Evolutionary conservation across 169 alveolate species (phyloP).

Genomic region (Hepatocystis sp.): DNA sequence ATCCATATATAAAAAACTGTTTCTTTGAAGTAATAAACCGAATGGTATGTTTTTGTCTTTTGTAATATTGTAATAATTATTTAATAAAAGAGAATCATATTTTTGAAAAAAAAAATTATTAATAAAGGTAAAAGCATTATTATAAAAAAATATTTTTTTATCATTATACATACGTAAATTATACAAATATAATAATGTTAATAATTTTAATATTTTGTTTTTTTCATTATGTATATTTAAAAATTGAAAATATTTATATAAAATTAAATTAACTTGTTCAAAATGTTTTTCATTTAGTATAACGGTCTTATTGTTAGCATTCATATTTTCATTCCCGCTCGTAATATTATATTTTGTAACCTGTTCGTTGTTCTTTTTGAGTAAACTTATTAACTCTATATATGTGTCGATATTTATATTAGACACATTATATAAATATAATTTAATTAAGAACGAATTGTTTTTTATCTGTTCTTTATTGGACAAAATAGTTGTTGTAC

Average conservation of each 20-base stretch:
- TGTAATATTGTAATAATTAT: constrained; percentile 1
- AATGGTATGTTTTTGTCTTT: not conserved
- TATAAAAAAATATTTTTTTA: constrained; percentile 22
- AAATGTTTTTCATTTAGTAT: constrained; percentile 30
- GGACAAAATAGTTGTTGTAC: constrained; percentile 2
- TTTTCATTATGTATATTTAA: constrained; percentile 20
- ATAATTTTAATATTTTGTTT: constrained; percentile 22
- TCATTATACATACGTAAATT: constrained; percentile 56
- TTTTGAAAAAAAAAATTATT: constrained; percentile 27
- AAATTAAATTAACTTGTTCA: constrained; percentile 14
- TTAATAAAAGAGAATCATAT: not conserved
- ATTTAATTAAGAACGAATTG: constrained; percentile 32
- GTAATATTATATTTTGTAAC: no score
- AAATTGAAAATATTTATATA: constrained; percentile 67
- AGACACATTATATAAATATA: constrained; percentile 42
- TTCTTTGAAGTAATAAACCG: not conserved
- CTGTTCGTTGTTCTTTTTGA: constrained; percentile 1
- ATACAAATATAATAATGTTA: constrained; percentile 19
- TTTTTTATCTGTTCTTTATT: constrained; percentile 2
- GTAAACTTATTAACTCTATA: constrained; percentile 11
- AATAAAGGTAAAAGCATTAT: constrained; percentile 32
- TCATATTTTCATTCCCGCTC: not conserved
- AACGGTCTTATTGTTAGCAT: not conserved
- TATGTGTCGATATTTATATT: constrained; percentile 53
- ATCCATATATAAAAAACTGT: constrained; percentile 50